A percentile compares a stretch with the other conserved stretches of the same genome.
Evolutionary conservation across 495 filamentous ascomycete genomes (phyloP).

Genomic region (Astrothelium subdiscretum): DNA sequence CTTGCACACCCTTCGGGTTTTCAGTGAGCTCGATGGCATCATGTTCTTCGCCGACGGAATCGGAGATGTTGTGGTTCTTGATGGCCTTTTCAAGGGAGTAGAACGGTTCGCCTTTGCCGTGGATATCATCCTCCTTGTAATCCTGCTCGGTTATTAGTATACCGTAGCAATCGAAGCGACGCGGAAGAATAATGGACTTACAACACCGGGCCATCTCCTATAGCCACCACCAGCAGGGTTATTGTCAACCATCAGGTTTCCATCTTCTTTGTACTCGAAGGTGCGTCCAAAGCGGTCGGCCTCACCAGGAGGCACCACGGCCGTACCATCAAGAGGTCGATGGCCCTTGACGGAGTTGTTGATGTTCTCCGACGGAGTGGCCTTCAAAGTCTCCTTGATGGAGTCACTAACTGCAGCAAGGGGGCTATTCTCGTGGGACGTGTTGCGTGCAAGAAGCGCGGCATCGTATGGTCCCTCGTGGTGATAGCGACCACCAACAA

Average conservation of each 20-base stretch:
- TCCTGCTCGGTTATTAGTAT: slow-evolving; percentile 32
- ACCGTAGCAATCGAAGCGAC: not conserved
- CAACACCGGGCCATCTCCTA: slow-evolving; percentile 53
- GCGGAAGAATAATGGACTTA: slow-evolving; percentile 31
- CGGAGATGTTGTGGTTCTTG: slow-evolving; percentile 37
- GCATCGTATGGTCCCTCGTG: slow-evolving; percentile 92
- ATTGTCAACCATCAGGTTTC: slow-evolving; percentile 65
- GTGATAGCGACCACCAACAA: slow-evolving; percentile 56
- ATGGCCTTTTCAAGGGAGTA: slow-evolving; percentile 55
- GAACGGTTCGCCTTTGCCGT: slow-evolving; percentile 69
- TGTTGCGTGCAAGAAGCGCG: slow-evolving; percentile 59
- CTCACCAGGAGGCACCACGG: slow-evolving; percentile 60
- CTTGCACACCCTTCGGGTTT: not conserved
- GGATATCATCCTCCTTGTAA: slow-evolving; percentile 59
- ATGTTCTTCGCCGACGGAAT: slow-evolving; percentile 15
- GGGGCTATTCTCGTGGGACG: slow-evolving; percentile 48
- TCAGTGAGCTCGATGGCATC: slow-evolving; percentile 10
- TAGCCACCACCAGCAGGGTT: slow-evolving; percentile 49
- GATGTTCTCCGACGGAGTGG: slow-evolving; percentile 73
- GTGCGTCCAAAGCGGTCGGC: slow-evolving; percentile 52
- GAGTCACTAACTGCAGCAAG: slow-evolving; percentile 63
- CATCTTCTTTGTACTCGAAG: slow-evolving; percentile 75
- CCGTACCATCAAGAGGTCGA: slow-evolving; percentile 75
- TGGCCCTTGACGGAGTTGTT: slow-evolving; percentile 62
- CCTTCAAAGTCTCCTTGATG: slow-evolving; percentile 67